A percentile compares a stretch with the other conserved stretches of the same genome.
Conservation (phyloP, 2,329 filamentous ascomycete species). For the Nannizziopsis arthrosporioides region DNA sequence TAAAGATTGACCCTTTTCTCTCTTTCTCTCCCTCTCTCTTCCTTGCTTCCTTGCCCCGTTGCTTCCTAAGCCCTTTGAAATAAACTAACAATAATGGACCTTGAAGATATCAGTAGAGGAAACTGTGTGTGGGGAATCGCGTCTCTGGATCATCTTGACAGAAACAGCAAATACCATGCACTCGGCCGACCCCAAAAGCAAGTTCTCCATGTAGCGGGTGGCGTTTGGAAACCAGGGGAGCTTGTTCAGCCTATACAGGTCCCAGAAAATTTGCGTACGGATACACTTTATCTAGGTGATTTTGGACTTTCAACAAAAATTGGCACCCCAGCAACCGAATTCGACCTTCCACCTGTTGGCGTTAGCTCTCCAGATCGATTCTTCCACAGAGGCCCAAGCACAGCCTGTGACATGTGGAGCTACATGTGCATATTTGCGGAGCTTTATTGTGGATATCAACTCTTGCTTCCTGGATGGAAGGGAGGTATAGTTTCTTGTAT, state of each 20-base stretch:
- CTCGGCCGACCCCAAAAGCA: slow-evolving; percentile 10
- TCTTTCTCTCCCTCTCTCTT: no score
- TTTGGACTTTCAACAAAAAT: slow-evolving; percentile 11
- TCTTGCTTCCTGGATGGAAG: no score
- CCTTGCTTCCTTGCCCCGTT: no score
- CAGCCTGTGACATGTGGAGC: slow-evolving; percentile 15
- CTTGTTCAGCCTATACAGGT: slow-evolving; percentile 5
- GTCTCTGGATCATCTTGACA: slow-evolving; percentile 5
- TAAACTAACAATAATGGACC: no score
- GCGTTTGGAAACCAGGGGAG: slow-evolving; percentile 1
- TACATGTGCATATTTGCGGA: slow-evolving; percentile 12
- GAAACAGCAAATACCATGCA: slow-evolving; percentile 4
- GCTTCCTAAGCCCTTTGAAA: no score
- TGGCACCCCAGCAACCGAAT: not conserved
- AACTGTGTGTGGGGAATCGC: slow-evolving; percentile 12
- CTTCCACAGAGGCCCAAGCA: slow-evolving; percentile 6
- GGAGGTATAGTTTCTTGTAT: not conserved
- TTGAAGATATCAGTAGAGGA: slow-evolving; percentile 7
- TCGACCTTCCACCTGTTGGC: slow-evolving; percentile 2
- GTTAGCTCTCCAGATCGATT: slow-evolving; percentile 12
- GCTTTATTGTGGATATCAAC: slow-evolving; percentile 10
- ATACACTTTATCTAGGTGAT: slow-evolving; percentile 12
- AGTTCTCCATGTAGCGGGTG: not conserved
- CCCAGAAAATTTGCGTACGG: slow-evolving; percentile 6
- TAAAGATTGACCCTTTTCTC: no score